Base-by-base conservation (phyloP, 768 basidiomycete species). In the Leucosporidium yakuticum region DNA sequence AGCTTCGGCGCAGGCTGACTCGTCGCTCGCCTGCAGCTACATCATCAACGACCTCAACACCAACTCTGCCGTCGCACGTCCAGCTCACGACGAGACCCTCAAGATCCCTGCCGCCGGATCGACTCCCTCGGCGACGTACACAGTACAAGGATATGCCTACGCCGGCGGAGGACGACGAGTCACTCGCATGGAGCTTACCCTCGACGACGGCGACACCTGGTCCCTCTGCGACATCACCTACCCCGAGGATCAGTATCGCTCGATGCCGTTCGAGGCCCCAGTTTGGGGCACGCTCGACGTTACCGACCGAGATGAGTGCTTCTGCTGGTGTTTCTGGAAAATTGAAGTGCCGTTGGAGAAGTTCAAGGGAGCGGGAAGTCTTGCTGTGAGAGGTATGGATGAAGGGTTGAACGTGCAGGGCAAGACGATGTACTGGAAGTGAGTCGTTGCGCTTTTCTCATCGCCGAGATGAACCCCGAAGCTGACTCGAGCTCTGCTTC, bases 271-370 rank as follows among this genome's bases (percentile, higher is more conserved):
- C 73, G 48, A 73, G 50, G 81, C 82, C 66, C 63, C 77, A 2
- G 75, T 84, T 9, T 85, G 83, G 69, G 85, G 85, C 9, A 77
- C 71, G 23, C 74, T 86, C 51, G 84, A 85, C 69, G 67, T 83
- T 61, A 81, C 81, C 0, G 81, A 81, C 21, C 77, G 79, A 8
- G 84, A 86, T 58, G 81, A 80, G 27, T 83, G 82, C 69, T 78
- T 75, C 73, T 86, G 85, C 73, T 87, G 86, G 86, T 84, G 82
- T 66, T 84, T 86, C 76, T 87, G 85, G 85, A 76, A 77, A 1
- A 79, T 82, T 65, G 76, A 79, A 1, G 77, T 84, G 15, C 68
- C 78, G 1, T 59, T 82, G 19, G 56, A 65, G n/a, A 64, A 73
- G 29, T 75, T 87, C 25, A 71, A 70, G 50, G 69, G 75, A 2